Base-by-base conservation (phyloP, 1,139 yeast genomes). In the Sugiyamaella xylanicola region DNA sequence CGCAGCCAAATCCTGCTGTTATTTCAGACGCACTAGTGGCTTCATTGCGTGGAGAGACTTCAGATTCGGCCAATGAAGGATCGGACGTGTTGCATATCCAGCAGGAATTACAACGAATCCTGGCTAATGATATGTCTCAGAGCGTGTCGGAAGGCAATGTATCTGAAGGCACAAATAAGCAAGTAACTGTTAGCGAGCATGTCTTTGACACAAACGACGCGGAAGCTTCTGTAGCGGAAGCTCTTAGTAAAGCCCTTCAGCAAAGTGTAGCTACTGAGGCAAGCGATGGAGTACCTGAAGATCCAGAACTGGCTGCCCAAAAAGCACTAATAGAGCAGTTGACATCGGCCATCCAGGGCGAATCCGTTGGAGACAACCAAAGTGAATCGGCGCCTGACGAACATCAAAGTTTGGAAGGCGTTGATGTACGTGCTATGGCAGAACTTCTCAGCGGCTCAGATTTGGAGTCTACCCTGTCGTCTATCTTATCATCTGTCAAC, bases 401-500 rank as follows among this genome's bases (percentile, higher is more conserved):
- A 13, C 48, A 17, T 5, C 35, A 21, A 8, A 32, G 29, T 40
- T 45, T 36, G 1, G 51, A 40, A 2, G 53, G 45, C 19, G 42
- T 35, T 13, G 39, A 48, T 39, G 52, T 43, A 3, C 43, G 48
- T 2, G 47, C 46, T 8, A 36, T 53, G 25, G 52, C 53, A 4
- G 58, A 57, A 9, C 25, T 57, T 17, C 39, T 57, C 8, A 50
- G 50, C 8, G 44, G 47, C 19, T 22, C 49, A 4, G 58, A 58
- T 27, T 51, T 58, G 16, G 61, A 58, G 25, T 46, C 57, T n/a
- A 53, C 60, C 9, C 46, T 59, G 27, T 41, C 53, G 7, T 44
- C 59, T 2, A 22, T 59, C 17, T 50, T 59, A 15, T 35, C 48
- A 2, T n/a, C 40, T 27, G 3, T 29, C 37, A 44, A 19, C 36